Base-by-base conservation (phyloP, 176 grass and related monocot species). In the Aegilops tauschii region DNA sequence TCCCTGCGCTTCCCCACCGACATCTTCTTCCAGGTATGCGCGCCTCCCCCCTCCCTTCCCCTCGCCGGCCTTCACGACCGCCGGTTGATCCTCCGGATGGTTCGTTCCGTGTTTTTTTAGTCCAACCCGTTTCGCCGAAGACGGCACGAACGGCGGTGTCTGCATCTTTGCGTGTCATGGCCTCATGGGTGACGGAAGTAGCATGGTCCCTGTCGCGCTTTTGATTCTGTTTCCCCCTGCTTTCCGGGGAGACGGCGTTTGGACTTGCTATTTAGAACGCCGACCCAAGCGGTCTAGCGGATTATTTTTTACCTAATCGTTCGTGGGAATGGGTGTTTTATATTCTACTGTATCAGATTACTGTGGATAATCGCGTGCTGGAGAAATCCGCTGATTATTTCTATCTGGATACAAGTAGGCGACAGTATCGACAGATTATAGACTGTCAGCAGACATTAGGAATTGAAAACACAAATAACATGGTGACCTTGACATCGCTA, bases 21-120 rank as follows among this genome's bases (percentile, higher is more conserved):
- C 67, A 74, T 93, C 69, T 96, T 96, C 91, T 93, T 96, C 67
- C 86, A 96, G 88, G 94, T 93, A 69, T 9, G 67, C 68, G 62
- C 61, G 8, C 32, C 7, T 20, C 18, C 52, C 2, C 52, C 17
- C 18, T 59, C 17, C 52, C 17, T 6, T 58, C 6, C 12, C 56
- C 12, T 70, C 68, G 0, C 72, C 13, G 6, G 28, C 30, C 12
- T n/a, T 17, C 13, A 0, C 42, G 9, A n/a, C 71, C 30, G 52
- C 52, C 42, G 37, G 18, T 81, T 66, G 49, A 65, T 67, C 61
- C 5, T 65, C 25, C 7, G 9, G 88, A 61, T 80, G 27, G 73
- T 61, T 56, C 3, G 75, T 35, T 66, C 14, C 12, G 34, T 54
- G 65, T 74, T 52, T 44, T 44, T 81, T 77, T 39, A 61, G 35